Conservation (phyloP, 306 rosid genomes). For the Trichosanthes truncata region DNA sequence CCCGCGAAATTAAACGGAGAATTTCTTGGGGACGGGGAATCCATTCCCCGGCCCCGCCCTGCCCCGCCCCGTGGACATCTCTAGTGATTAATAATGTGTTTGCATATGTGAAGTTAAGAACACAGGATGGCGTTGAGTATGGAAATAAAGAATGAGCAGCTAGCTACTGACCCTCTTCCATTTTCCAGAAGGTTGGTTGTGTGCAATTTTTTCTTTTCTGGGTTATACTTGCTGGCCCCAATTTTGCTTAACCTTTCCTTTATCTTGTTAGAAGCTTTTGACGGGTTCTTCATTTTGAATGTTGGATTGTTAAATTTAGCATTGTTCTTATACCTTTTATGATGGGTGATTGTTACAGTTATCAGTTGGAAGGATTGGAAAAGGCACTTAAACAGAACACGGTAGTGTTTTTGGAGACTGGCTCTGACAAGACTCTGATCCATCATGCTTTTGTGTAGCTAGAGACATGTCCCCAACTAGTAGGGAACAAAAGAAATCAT, state of each 20-base stretch:
- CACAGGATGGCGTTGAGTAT: slow-evolving; percentile 7
- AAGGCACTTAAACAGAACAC: slow-evolving; percentile 51
- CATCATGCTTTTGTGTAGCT: slow-evolving; percentile 74
- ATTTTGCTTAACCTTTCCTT: not conserved
- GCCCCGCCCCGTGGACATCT: too few relatives aligned
- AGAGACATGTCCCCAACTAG: not conserved
- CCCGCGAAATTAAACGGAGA: too few relatives aligned
- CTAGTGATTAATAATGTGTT: not conserved
- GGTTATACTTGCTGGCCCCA: not conserved
- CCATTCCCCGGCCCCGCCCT: too few relatives aligned
- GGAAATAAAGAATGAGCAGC: slow-evolving; percentile 19
- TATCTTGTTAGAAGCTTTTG: not conserved
- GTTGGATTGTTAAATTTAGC: not conserved
- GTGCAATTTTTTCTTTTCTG: not conserved
- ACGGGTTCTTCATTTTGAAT: not conserved
- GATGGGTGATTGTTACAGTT: slow-evolving; percentile 31
- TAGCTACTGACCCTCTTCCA: slow-evolving; percentile 31
- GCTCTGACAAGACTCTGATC: slow-evolving; percentile 90
- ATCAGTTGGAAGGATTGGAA: slow-evolving; percentile 73
- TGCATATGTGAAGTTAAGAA: not conserved
- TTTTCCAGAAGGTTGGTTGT: slow-evolving; percentile 68
- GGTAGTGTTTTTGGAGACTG: slow-evolving; percentile 70
- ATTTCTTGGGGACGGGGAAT: too few relatives aligned
- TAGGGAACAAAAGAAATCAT: not conserved
- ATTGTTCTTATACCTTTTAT: not conserved